Evolutionary conservation across 805 yeast species (phyloP).

Genomic region (Kodamaea neixiangensis): DNA sequence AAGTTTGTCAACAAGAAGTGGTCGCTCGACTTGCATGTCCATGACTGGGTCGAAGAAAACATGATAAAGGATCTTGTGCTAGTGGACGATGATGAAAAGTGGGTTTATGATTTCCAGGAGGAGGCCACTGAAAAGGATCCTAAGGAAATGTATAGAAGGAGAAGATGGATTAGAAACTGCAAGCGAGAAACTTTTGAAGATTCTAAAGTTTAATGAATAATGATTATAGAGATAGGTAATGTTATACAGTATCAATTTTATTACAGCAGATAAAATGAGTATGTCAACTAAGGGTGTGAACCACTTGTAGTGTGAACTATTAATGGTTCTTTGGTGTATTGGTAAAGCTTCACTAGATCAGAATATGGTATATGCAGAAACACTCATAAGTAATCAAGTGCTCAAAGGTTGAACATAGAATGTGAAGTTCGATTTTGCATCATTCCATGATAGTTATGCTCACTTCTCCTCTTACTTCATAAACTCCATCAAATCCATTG

Average conservation of each 20-base stretch:
- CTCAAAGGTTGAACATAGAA: too few relatives aligned
- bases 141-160: conserved; percentile 8
- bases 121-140: conserved; percentile 5
- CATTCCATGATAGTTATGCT: too few relatives aligned
- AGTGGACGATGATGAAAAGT: conserved; percentile 74
- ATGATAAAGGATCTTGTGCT: conserved; percentile 53
- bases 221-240: neutral
- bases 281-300: too few relatives aligned
- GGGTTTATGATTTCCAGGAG: conserved; percentile 68
- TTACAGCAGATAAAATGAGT: too few relatives aligned
- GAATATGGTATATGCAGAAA: too few relatives aligned
- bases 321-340: too few relatives aligned
- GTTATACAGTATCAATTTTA: too few relatives aligned
- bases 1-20: conserved; percentile 53
- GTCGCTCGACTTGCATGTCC: conserved; percentile 66
- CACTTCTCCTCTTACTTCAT: too few relatives aligned
- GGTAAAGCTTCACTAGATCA: too few relatives aligned
- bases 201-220: conserved; percentile 3
- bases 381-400: too few relatives aligned
- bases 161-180: conserved; percentile 10
- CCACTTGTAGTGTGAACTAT: too few relatives aligned
- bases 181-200: conserved; percentile 5
- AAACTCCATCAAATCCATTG: conserved; percentile 48
- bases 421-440: too few relatives aligned
- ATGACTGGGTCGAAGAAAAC: conserved; percentile 59